A percentile compares a stretch with the other conserved stretches of the same genome.
These are phyloP conservation scores for Dipteronia sinensis DNA, from an alignment of 345 rosid genomes.

Conservation along the genomic window DNA sequence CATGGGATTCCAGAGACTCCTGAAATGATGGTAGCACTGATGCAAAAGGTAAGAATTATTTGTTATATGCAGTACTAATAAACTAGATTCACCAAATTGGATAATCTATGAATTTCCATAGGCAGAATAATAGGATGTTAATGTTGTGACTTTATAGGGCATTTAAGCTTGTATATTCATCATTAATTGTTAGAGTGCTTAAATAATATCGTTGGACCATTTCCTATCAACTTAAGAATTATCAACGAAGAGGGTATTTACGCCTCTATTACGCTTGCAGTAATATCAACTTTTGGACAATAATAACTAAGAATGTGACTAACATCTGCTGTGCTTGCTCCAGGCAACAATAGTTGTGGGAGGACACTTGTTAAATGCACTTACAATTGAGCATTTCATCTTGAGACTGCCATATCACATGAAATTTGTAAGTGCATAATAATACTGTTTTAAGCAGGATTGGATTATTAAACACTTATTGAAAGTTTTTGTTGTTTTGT, in stretches of 20 bases:
- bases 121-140: not conserved
- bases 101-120: not conserved
- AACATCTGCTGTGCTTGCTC: constrained; percentile 14
- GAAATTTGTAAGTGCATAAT: constrained; percentile 63
- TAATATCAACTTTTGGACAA: not conserved
- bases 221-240: not conserved
- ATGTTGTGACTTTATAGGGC: not conserved
- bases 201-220: too few species aligned
- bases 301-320: not conserved
- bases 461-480: not conserved
- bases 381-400: constrained; percentile 90
- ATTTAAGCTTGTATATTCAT: not conserved
- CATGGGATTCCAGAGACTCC: constrained; percentile 78
- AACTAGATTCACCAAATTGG: not conserved
- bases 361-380: constrained; percentile 72
- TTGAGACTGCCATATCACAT: constrained; percentile 89
- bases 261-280: too few species aligned
- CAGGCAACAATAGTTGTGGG: constrained; percentile 84
- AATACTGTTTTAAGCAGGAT: not conserved
- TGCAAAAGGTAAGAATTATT: constrained; percentile 69
- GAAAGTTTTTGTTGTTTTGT: not conserved
- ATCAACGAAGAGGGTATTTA: not conserved
- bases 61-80: not conserved
- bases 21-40: constrained; percentile 75
- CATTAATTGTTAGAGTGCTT: too few species aligned